Conservation (phyloP, 2,329 filamentous ascomycete species). For the Fusarium nematophilum region DNA sequence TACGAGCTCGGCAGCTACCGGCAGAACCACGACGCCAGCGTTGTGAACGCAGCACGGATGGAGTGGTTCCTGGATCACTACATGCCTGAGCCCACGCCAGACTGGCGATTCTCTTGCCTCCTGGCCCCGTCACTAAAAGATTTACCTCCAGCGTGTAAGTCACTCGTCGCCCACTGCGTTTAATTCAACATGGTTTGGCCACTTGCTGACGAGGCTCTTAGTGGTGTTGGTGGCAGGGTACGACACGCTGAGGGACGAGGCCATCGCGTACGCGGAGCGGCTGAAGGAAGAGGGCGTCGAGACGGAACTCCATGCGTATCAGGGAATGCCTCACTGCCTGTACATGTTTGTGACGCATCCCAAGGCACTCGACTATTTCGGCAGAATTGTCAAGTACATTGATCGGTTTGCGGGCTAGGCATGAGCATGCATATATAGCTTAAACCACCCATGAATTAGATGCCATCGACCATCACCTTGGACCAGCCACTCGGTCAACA, state of each 20-base stretch:
- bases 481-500: too few species aligned
- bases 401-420: not conserved
- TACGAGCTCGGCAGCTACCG: slow-evolving; percentile 51
- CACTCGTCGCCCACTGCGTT: too few species aligned
- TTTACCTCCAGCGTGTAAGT: slow-evolving; percentile 50
- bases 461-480: too few species aligned
- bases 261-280: slow-evolving; percentile 51
- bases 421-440: too few species aligned
- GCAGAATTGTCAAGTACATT: slow-evolving; percentile 13
- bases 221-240: slow-evolving; percentile 51
- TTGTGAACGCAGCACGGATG: slow-evolving; percentile 45
- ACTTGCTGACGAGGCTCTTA: slow-evolving; percentile 21
- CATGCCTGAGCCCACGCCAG: slow-evolving; percentile 39
- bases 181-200: not conserved
- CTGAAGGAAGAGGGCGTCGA: slow-evolving; percentile 48
- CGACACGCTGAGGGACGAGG: slow-evolving; percentile 53
- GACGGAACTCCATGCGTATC: slow-evolving; percentile 47
- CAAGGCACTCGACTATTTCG: slow-evolving; percentile 25
- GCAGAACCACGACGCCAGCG: slow-evolving; percentile 48
- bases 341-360: slow-evolving; percentile 22
- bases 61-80: slow-evolving; percentile 52
- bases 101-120: slow-evolving; percentile 47
- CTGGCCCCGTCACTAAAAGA: slow-evolving; percentile 46
- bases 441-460: too few species aligned
- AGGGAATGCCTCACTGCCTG: slow-evolving; percentile 52